These are phyloP conservation scores for Xerocomus amazonicus DNA, from an alignment of 1,284 basidiomycete species.

Conservation along the genomic window DNA sequence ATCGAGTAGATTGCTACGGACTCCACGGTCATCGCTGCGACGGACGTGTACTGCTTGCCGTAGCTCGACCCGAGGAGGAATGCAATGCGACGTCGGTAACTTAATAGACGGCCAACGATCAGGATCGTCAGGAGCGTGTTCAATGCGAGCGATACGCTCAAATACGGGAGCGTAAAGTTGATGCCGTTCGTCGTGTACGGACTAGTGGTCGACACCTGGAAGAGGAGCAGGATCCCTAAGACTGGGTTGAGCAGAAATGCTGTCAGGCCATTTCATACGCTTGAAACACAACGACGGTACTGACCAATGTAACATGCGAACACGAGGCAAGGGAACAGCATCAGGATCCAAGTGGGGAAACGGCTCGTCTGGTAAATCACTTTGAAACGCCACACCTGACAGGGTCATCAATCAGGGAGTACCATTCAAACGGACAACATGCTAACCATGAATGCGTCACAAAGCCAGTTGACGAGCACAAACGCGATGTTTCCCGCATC, in stretches of 20 bases:
- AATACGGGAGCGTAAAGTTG: slow-evolving; percentile 21
- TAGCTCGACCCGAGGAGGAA: slow-evolving; percentile 12
- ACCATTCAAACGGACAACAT: too few species aligned
- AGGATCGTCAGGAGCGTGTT: slow-evolving; percentile 27
- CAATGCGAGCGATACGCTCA: slow-evolving; percentile 18
- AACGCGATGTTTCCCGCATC: slow-evolving; percentile 10
- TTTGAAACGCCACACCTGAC: slow-evolving; percentile 31
- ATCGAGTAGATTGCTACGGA: slow-evolving; percentile 23
- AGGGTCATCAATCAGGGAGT: neutral
- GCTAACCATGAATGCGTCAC: slow-evolving; percentile 29
- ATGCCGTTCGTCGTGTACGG: slow-evolving; percentile 11
- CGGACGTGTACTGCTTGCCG: slow-evolving; percentile 19
- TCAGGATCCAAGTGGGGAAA: slow-evolving; percentile 12
- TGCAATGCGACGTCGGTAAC: slow-evolving; percentile 1
- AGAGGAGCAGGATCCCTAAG: slow-evolving; percentile 8
- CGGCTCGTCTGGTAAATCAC: slow-evolving; percentile 18
- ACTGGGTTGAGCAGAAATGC: neutral
- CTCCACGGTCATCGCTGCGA: slow-evolving; percentile 7
- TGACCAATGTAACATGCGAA: slow-evolving; percentile 14
- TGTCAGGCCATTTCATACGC: neutral
- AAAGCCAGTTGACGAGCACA: slow-evolving; percentile 23
- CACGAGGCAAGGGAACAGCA: slow-evolving; percentile 19
- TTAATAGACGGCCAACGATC: slow-evolving; percentile 23
- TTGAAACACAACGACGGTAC: neutral
- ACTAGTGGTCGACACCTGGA: slow-evolving; percentile 18